Evolutionary conservation across 1,139 yeast genomes (phyloP), one percentile per base, ranked within the genome.

Genomic region (Saccharomyces hybrid): DNA sequence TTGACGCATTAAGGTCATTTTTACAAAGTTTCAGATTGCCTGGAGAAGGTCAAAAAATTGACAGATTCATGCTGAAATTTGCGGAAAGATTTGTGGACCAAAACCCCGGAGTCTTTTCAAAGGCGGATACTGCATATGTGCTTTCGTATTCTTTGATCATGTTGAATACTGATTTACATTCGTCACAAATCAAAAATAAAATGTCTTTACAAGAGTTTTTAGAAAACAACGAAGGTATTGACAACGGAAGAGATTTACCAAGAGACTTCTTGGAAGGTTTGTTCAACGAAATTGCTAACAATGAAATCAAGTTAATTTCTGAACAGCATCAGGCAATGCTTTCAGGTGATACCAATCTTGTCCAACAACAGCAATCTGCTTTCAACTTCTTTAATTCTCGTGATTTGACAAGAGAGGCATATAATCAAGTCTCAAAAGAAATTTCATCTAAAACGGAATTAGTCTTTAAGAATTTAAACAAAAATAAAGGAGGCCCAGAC

Each of bases 21-120:
- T 77, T 95, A 57, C 99, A 95, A 69, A 78, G 84, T 48, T 95
- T 95, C 72, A 79, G 99, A 68, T 78, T 95, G 57, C 99, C 99
- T 0, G 99, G 99, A 49, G 99, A 95, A 73, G 91, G 97, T 1
- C 99, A 95, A 72, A 93, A 93, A 67, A 91, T 95, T 70, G 99
- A 95, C 75, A 79, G 99, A 64, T 89, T 84, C 67, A 89, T 95
- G 97, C 80, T 93, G 66, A 93, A 95, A 66, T 95, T 95, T 75
- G 99, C 99, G 2, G 97, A 90, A 69, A 78, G 96, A 62, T 95
- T 86, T 66, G 84, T 85, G 42, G 83, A 86, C 59, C 97, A 95
- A 54, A 95, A 93, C 66, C 97, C 97, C 5, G 76, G 77, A 16
- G 78, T 84, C 0, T 93, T 93, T 70, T 83, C 96, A 0, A 88